These are phyloP conservation scores for Neoarthrinium moseri DNA, from an alignment of 2,329 filamentous ascomycete genomes.

Conservation along the genomic window DNA sequence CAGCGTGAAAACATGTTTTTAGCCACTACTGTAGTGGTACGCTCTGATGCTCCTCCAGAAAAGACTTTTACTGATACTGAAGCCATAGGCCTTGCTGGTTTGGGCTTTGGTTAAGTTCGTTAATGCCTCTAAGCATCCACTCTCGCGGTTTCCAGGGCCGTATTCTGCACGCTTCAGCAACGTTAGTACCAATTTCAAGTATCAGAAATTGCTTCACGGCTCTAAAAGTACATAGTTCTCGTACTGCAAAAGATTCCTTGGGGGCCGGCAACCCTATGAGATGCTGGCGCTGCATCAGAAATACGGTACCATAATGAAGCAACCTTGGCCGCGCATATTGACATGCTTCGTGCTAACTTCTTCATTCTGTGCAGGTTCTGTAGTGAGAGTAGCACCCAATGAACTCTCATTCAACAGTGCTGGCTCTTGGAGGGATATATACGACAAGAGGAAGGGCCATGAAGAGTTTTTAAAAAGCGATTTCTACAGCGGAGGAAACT, in stretches of 20 bases:
- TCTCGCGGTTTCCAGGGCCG: neutral
- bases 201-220: too few relatives aligned
- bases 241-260: neutral
- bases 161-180: neutral
- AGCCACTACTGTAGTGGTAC: too few relatives aligned
- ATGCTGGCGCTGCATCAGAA: neutral
- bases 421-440: slow-evolving; percentile 34
- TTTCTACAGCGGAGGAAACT: slow-evolving; percentile 22
- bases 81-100: too few relatives aligned
- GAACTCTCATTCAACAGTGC: slow-evolving; percentile 33
- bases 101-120: too few relatives aligned
- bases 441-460: slow-evolving; percentile 25
- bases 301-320: slow-evolving; percentile 1
- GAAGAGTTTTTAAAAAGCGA: slow-evolving; percentile 26
- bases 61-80: too few relatives aligned
- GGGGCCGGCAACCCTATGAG: slow-evolving; percentile 1
- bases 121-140: neutral
- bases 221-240: too few relatives aligned
- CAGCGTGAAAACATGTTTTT: too few relatives aligned
- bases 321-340: too few relatives aligned
- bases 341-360: neutral
- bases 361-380: slow-evolving; percentile 6
- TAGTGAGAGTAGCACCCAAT: slow-evolving; percentile 35
- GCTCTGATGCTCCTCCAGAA: too few relatives aligned
- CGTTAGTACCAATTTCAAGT: neutral